phyloP scores from a whole-genome alignment of 331 rosid genomes.

The Quercus lobata region DNA sequence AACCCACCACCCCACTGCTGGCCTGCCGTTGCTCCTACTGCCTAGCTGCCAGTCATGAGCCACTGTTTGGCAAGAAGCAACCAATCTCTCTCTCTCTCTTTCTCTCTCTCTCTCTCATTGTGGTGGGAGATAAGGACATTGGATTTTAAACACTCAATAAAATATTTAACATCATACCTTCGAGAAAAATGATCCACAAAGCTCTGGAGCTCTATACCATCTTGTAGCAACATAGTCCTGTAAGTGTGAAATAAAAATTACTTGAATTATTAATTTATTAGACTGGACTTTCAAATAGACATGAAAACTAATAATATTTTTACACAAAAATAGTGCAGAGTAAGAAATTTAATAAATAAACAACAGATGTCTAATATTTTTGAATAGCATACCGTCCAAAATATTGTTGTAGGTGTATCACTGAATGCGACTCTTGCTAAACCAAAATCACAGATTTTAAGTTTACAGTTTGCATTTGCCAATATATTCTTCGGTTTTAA shows the following conservation, averaged over 20 bases:
- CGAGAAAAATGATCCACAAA: conserved; percentile 94
- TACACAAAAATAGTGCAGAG: background rate
- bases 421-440: conserved; percentile 85
- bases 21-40: too few species aligned
- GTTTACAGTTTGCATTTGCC: conserved; percentile 94
- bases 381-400: conserved; percentile 76
- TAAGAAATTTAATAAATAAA: background rate
- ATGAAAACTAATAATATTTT: background rate
- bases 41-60: too few species aligned
- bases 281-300: background rate
- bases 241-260: conserved; percentile 5
- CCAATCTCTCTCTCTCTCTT: too few species aligned
- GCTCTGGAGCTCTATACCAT: conserved; percentile 99
- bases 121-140: too few species aligned
- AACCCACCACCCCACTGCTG: too few species aligned
- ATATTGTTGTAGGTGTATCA: conserved; percentile 79
- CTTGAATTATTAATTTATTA: conserved; percentile 16
- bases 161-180: conserved; percentile 46
- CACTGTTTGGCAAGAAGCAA: too few species aligned
- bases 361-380: background rate
- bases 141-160: background rate
- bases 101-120: too few species aligned
- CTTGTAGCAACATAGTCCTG: conserved; percentile 98
- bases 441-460: conserved; percentile 90
- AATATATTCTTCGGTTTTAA: conserved; percentile 89